Percentiles rank a stretch among this genome's conserved stretches.
Conservation (phyloP, 305 asterid species). For the Solanum hybrid region DNA sequence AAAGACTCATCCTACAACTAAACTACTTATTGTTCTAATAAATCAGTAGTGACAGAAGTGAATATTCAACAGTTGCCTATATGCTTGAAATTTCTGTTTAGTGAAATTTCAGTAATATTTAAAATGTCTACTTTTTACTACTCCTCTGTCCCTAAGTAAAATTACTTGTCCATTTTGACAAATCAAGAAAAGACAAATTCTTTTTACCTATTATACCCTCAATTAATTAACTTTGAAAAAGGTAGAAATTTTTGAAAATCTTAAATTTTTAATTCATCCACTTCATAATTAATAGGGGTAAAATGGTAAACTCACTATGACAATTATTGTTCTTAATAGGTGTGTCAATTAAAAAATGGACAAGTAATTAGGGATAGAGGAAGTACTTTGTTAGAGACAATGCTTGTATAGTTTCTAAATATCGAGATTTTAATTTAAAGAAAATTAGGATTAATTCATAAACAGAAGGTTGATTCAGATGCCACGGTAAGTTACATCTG, state of each 20-base stretch:
- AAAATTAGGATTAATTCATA: background rate
- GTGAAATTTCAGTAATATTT: background rate
- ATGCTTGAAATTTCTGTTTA: background rate
- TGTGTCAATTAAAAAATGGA: background rate
- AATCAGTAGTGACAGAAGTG: background rate
- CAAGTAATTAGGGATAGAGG: too few relatives aligned
- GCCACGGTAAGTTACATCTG: background rate
- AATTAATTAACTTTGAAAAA: too few relatives aligned
- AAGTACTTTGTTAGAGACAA: background rate
- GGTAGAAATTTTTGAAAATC: background rate
- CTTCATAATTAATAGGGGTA: background rate
- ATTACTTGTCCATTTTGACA: background rate
- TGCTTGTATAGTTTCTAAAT: background rate
- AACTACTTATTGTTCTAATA: background rate
- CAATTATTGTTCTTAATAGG: background rate
- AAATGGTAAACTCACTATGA: background rate
- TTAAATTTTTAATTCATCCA: background rate
- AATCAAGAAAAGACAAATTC: background rate
- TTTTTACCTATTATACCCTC: background rate
- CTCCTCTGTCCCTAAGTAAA: background rate
- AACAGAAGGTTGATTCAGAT: background rate
- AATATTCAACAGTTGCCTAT: background rate
- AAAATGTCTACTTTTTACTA: background rate
- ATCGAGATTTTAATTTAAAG: background rate
- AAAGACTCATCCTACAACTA: background rate